Evolutionary conservation across 2,329 filamentous ascomycete genomes (phyloP).

Genomic region (Fusarium praegraminearum): DNA sequence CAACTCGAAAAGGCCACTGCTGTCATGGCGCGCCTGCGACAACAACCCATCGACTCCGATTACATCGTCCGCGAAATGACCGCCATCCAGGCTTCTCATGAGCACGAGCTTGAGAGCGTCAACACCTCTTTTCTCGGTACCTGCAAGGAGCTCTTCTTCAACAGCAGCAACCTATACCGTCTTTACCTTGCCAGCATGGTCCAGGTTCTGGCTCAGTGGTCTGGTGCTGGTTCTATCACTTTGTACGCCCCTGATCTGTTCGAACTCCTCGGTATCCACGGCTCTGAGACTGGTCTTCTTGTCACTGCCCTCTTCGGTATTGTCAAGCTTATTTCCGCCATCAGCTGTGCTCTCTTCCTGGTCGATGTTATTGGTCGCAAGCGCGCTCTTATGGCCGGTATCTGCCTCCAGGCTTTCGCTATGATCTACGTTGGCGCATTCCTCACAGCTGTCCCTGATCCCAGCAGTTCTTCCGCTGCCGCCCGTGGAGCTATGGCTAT

Average conservation of each 20-base stretch:
- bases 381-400: constrained; percentile 18
- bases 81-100: constrained; percentile 13
- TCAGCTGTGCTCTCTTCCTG: constrained; percentile 14
- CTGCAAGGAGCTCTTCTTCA: constrained; percentile 28
- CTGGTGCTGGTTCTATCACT: constrained; percentile 31
- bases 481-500: constrained; percentile 22
- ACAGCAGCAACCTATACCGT: constrained; percentile 34
- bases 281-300: constrained; percentile 20
- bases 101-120: constrained; percentile 26
- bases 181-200: constrained; percentile 38
- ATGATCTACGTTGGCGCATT: constrained; percentile 24
- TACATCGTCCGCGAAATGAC: constrained; percentile 23
- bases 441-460: constrained; percentile 7
- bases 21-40: constrained; percentile 15
- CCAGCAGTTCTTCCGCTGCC: not conserved
- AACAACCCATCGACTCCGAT: constrained; percentile 9
- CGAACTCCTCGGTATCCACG: constrained; percentile 12
- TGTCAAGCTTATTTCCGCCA: constrained; percentile 18
- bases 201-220: constrained; percentile 37
- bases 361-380: constrained; percentile 25
- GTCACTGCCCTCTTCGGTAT: constrained; percentile 24
- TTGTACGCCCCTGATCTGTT: constrained; percentile 21
- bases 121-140: constrained; percentile 19
- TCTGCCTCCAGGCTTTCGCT: constrained; percentile 14
- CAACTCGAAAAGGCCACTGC: constrained; percentile 16